Percentiles rank a stretch among this genome's conserved stretches.
Evolutionary conservation across 1,284 basidiomycete species (phyloP).

Genomic region (Apiotrichum montevideense): DNA sequence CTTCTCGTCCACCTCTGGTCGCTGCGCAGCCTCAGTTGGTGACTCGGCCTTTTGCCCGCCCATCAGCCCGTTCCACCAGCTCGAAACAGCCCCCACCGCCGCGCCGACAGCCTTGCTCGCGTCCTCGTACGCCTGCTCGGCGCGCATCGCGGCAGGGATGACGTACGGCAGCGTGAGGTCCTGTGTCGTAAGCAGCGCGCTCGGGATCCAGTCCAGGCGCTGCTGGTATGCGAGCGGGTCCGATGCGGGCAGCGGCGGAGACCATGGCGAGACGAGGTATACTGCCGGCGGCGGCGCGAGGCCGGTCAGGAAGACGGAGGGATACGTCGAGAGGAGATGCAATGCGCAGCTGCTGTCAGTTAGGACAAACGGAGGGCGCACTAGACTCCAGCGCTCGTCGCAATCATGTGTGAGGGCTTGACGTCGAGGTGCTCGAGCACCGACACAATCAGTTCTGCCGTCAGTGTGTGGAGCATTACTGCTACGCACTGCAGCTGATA

Average conservation of each 20-base stretch:
- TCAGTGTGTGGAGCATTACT: neutral
- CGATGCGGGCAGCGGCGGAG: slow-evolving; percentile 28
- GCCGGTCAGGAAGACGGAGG: slow-evolving; percentile 21
- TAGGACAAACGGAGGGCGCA: slow-evolving; percentile 12
- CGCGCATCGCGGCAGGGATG: slow-evolving; percentile 9
- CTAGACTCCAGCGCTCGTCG: slow-evolving; percentile 41
- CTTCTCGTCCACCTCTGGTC: too few species aligned
- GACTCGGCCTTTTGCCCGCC: neutral
- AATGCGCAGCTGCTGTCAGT: slow-evolving; percentile 32
- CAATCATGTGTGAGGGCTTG: slow-evolving; percentile 32
- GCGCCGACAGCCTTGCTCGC: slow-evolving; percentile 10
- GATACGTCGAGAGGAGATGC: slow-evolving; percentile 30
- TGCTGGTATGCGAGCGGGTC: slow-evolving; percentile 38
- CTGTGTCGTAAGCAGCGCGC: slow-evolving; percentile 35
- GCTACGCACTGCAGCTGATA: slow-evolving; percentile 30
- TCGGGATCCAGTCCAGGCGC: slow-evolving; percentile 39
- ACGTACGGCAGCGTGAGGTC: slow-evolving; percentile 23
- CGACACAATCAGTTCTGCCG: slow-evolving; percentile 34
- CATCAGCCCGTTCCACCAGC: slow-evolving; percentile 6
- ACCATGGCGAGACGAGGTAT: slow-evolving; percentile 42
- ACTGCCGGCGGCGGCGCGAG: slow-evolving; percentile 30
- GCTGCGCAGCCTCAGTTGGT: neutral
- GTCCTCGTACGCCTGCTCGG: slow-evolving; percentile 7
- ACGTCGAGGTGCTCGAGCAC: slow-evolving; percentile 38
- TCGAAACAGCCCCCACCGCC: slow-evolving; percentile 6